phyloP scores from a whole-genome alignment of 2,329 filamentous ascomycete genomes.

The Scedosporium aurantiacum region DNA sequence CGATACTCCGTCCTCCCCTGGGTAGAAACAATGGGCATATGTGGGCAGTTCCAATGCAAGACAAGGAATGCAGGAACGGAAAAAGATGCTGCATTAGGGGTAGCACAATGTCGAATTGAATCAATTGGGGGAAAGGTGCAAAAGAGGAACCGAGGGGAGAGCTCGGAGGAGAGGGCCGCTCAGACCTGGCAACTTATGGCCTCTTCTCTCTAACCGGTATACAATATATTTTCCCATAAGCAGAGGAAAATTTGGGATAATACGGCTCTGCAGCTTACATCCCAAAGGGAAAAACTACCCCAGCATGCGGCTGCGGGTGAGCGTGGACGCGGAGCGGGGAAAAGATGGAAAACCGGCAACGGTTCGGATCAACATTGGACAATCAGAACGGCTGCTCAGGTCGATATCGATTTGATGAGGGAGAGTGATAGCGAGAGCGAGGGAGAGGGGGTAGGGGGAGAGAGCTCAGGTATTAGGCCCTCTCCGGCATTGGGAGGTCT shows the following conservation, averaged over 20 bases:
- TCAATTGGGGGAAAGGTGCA: no score
- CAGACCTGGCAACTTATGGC: not conserved
- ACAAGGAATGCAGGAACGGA: no score
- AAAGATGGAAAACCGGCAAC: not conserved
- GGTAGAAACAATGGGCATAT: no score
- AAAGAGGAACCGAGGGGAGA: no score
- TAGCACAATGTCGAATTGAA: no score
- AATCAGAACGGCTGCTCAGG: not conserved
- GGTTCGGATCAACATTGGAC: not conserved
- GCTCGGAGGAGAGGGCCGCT: no score
- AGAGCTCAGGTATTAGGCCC: not conserved
- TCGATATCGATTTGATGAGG: no score
- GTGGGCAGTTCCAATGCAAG: no score
- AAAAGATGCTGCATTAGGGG: no score
- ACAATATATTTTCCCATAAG: not conserved
- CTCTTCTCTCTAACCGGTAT: not conserved
- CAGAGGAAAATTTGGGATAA: not conserved
- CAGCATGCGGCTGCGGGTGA: not conserved
- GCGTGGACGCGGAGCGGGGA: not conserved
- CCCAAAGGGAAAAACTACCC: not conserved
- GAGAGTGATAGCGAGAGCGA: not conserved
- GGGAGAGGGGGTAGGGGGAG: not conserved
- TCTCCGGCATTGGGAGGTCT: no score
- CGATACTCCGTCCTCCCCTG: no score
- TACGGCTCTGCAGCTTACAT: not conserved